These are phyloP conservation scores for Aspergillus affinis DNA, from an alignment of 495 filamentous ascomycete species.

Conservation along the genomic window DNA sequence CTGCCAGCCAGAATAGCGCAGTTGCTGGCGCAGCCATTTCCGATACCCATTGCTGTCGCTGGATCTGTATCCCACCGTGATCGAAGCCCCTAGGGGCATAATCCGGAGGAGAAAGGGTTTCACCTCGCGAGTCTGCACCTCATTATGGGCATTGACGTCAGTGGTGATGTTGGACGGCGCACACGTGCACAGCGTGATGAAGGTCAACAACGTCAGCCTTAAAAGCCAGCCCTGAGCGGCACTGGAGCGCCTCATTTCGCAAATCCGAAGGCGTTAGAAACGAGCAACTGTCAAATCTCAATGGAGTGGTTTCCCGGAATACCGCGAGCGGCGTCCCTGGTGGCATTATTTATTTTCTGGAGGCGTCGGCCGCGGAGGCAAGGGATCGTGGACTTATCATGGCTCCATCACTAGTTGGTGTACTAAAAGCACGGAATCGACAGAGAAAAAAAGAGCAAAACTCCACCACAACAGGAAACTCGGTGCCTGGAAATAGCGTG, in stretches of 20 bases:
- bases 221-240: not conserved
- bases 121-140: not conserved
- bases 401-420: too few relatives aligned
- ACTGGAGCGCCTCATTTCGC: not conserved
- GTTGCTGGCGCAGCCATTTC: slow-evolving; percentile 37
- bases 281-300: too few relatives aligned
- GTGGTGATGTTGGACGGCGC: not conserved
- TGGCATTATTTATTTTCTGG: not conserved
- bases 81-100: slow-evolving; percentile 58
- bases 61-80: slow-evolving; percentile 53
- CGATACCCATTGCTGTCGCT: slow-evolving; percentile 56
- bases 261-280: not conserved
- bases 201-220: not conserved
- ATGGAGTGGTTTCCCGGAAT: too few relatives aligned
- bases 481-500: not conserved
- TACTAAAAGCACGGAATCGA: not conserved
- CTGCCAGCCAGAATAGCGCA: slow-evolving; percentile 36
- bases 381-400: too few relatives aligned
- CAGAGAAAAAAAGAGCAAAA: too few relatives aligned
- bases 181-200: not conserved
- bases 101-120: slow-evolving; percentile 40
- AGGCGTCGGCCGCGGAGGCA: too few relatives aligned
- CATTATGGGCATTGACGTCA: not conserved
- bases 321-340: not conserved
- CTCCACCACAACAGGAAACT: not conserved